Evolutionary conservation across 345 rosid genomes (phyloP), one percentile per base, ranked within the genome.

Genomic region (Laguncularia racemosa): DNA sequence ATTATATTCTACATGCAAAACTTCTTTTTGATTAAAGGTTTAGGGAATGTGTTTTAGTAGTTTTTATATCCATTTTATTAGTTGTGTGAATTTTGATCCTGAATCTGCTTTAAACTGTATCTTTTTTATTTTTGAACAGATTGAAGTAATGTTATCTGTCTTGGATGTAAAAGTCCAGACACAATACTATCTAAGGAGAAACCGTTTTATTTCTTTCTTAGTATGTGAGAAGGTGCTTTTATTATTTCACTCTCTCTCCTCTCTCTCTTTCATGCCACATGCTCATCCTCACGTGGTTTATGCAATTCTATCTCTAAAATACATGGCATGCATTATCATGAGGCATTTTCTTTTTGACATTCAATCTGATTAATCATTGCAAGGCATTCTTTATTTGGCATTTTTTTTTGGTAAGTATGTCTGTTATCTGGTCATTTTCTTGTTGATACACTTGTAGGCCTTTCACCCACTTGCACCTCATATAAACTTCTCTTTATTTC

Each of bases 111-210:
- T 33, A 4, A 33, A 33, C 40, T 33, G 40, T 33, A 33, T 33
- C 9, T 9, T 33, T 33, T 7, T 10, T 33, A 9, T 21, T 1
- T 33, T 33, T 33, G 40, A 9, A 3, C 69, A 82, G 85, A 72
- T 65, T 11, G 12, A 78, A 82, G 52, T 76, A 18, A 82, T 56
- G 85, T 76, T 28, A 79, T 82, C 46, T 85, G 84, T 73, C 57
- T 74, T 62, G 88, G 83, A 52, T 80, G 84, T 63, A 82, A 76
- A 77, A 78, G 88, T 69, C 84, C 92, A n/a, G 84, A 85, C 71
- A 80, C 86, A 12, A 76, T 80, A 54, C 81, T 83, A 52, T 78
- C 88, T 2, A 85, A 82, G 73, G 89, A 85, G 71, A 17, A 85
- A 80, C 66, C 78, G 89, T 56, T 79, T 83, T n/a, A 49, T 62